A percentile compares a stretch with the other conserved stretches of the same genome.
Conservation (phyloP, 1,284 basidiomycete genomes). For the Pseudozyma sp. region DNA sequence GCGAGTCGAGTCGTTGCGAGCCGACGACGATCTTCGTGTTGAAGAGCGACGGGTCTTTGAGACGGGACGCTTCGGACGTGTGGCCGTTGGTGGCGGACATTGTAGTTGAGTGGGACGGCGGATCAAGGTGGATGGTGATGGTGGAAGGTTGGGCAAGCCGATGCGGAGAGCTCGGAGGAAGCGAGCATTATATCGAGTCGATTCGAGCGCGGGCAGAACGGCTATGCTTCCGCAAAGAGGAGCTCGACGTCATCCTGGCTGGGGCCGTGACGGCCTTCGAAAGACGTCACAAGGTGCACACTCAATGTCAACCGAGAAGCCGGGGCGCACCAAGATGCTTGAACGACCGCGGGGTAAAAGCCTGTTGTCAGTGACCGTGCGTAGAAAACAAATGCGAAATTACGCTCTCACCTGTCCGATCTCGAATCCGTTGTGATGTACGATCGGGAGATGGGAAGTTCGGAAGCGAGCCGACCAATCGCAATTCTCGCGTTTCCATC, state of each 20-base stretch:
- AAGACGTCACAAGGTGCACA: background rate
- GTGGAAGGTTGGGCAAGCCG: background rate
- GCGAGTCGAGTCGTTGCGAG: conserved; percentile 21
- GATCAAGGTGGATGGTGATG: background rate
- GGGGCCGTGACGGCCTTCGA: conserved; percentile 1
- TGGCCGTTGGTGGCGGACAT: conserved; percentile 25
- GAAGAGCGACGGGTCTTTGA: conserved; percentile 41
- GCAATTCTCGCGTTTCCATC: too few relatives aligned
- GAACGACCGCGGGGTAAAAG: conserved; percentile 11
- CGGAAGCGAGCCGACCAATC: conserved; percentile 23
- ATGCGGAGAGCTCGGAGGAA: too few relatives aligned
- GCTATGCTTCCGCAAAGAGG: too few relatives aligned
- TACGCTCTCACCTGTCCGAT: conserved; percentile 2
- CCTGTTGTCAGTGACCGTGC: background rate
- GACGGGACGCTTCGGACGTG: conserved; percentile 18
- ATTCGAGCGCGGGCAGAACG: too few relatives aligned
- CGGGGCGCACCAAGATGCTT: background rate
- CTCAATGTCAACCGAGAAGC: too few relatives aligned
- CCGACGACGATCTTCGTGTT: conserved; percentile 34
- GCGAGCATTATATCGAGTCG: too few relatives aligned
- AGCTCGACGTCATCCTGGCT: too few relatives aligned
- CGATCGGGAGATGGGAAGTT: conserved; percentile 1
- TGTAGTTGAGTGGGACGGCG: background rate
- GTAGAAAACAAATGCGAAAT: conserved; percentile 4
- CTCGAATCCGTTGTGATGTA: too few relatives aligned